Percentiles rank a stretch among this genome's conserved stretches.
Conservation (phyloP, 306 rosid genomes). For the Hylodesmum podocarpum region DNA sequence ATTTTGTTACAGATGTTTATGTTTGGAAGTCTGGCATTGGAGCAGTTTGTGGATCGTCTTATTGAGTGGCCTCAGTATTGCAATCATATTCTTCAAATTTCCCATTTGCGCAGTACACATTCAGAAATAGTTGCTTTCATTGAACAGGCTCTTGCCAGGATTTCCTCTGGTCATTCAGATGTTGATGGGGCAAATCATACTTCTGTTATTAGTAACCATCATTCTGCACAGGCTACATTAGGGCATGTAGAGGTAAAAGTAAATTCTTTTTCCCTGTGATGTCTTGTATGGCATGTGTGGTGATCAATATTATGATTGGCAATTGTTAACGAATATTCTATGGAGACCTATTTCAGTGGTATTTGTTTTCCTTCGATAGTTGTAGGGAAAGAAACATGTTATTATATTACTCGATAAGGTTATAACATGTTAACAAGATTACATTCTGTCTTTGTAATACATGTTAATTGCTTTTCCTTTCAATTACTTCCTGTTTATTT, state of each 20-base stretch:
- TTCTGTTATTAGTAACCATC: conserved; percentile 53
- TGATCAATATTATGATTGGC: not conserved
- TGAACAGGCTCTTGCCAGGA: conserved; percentile 87
- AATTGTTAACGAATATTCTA: not conserved
- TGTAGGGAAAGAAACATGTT: not conserved
- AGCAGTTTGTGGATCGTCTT: conserved; percentile 97
- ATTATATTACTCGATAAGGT: not conserved
- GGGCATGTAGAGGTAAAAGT: conserved; percentile 75
- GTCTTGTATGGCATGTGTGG: not conserved
- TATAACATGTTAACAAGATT: not conserved
- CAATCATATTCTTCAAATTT: conserved; percentile 95
- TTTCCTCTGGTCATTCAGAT: conserved; percentile 81
- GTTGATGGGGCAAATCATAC: conserved; percentile 66
- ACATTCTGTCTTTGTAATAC: not conserved
- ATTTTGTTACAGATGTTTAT: conserved; percentile 82
- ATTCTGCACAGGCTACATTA: conserved; percentile 47
- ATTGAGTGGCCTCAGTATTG: conserved; percentile 99
- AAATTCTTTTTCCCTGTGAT: not conserved
- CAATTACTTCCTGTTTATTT: not conserved
- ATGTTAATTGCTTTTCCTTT: conserved; percentile 7
- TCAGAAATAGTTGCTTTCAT: conserved; percentile 76
- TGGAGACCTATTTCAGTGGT: not conserved
- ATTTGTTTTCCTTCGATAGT: not conserved
- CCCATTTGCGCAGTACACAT: conserved; percentile 85
- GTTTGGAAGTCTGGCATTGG: conserved; percentile 91